phyloP scores from a whole-genome alignment of 441 rosid genomes.

The Euphorbia schlechtendalii region DNA sequence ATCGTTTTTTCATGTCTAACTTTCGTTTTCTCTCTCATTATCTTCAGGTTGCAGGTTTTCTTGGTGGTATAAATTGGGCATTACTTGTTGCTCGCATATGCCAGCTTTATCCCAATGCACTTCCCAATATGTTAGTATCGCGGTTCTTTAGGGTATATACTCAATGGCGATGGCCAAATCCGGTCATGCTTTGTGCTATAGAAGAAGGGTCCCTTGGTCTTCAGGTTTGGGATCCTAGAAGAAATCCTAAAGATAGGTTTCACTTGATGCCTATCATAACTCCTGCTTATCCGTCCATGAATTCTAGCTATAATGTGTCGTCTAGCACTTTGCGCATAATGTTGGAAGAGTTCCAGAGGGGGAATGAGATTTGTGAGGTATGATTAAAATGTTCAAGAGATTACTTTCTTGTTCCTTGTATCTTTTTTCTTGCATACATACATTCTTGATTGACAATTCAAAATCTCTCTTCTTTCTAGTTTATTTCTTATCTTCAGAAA shows the following conservation, averaged over 20 bases:
- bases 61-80: constrained; percentile 98
- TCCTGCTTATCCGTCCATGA: constrained; percentile 97
- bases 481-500: too few species aligned
- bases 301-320: constrained; percentile 95
- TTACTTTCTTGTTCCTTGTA: too few species aligned
- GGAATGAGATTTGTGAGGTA: constrained; percentile 91
- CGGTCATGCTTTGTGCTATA: constrained; percentile 82
- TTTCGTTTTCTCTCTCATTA: constrained; percentile 1
- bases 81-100: constrained; percentile 98
- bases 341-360: constrained; percentile 90
- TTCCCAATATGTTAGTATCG: constrained; percentile 86
- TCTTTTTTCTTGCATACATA: too few species aligned
- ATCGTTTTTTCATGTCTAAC: constrained; percentile 1
- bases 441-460: too few species aligned
- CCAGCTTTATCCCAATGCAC: constrained; percentile 94
- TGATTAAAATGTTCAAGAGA: constrained; percentile 16
- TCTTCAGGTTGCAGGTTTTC: constrained; percentile 92
- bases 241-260: constrained; percentile 69
- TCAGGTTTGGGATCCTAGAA: constrained; percentile 96
- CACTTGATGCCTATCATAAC: constrained; percentile 98
- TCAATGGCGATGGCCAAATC: constrained; percentile 99
- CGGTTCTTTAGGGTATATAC: constrained; percentile 92
- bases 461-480: not conserved
- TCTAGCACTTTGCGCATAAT: constrained; percentile 77
- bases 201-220: constrained; percentile 89